A percentile compares a stretch with the other conserved stretches of the same genome.
Evolutionary conservation across 2,329 filamentous ascomycete genomes (phyloP).

Genomic region (Phyllosticta capitalensis): DNA sequence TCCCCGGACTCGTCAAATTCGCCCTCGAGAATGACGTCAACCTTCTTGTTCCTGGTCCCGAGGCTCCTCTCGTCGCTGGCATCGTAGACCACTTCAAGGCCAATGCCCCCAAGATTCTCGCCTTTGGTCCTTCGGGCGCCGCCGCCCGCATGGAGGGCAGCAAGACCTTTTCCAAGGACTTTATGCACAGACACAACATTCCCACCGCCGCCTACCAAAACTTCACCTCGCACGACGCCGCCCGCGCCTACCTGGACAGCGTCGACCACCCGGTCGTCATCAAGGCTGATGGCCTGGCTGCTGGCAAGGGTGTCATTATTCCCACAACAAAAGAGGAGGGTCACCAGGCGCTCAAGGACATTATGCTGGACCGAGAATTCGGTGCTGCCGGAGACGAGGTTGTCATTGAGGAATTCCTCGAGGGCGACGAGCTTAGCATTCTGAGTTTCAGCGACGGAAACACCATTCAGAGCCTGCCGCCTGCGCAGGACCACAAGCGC

Average conservation of each 20-base stretch:
- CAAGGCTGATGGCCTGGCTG: conserved; percentile 86
- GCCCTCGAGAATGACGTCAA: conserved; percentile 65
- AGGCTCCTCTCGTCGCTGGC: conserved; percentile 87
- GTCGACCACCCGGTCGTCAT: conserved; percentile 52
- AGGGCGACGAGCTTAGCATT: conserved; percentile 86
- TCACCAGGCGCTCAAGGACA: conserved; percentile 68
- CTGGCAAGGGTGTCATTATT: conserved; percentile 91
- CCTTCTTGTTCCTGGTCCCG: conserved; percentile 81
- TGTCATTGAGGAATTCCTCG: conserved; percentile 88
- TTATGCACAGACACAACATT: conserved; percentile 85
- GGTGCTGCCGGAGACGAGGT: conserved; percentile 80
- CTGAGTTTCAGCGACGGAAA: conserved; percentile 87
- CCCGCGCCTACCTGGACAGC: conserved; percentile 56
- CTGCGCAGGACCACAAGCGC: conserved; percentile 94
- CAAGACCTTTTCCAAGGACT: conserved; percentile 96
- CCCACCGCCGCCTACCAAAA: conserved; percentile 88
- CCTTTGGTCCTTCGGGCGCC: conserved; percentile 76
- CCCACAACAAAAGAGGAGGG: conserved; percentile 75
- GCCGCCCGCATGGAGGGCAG: conserved; percentile 90
- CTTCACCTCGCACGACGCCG: conserved; percentile 68
- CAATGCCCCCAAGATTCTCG: conserved; percentile 50
- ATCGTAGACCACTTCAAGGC: conserved; percentile 73
- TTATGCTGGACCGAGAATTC: conserved; percentile 85
- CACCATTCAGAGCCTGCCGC: conserved; percentile 71
- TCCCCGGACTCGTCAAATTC: conserved; percentile 64